Percentiles rank a stretch among this genome's conserved stretches.
These are phyloP conservation scores for Colletotrichum chlorophyti DNA, from an alignment of 2,329 filamentous ascomycete genomes.

Conservation along the genomic window DNA sequence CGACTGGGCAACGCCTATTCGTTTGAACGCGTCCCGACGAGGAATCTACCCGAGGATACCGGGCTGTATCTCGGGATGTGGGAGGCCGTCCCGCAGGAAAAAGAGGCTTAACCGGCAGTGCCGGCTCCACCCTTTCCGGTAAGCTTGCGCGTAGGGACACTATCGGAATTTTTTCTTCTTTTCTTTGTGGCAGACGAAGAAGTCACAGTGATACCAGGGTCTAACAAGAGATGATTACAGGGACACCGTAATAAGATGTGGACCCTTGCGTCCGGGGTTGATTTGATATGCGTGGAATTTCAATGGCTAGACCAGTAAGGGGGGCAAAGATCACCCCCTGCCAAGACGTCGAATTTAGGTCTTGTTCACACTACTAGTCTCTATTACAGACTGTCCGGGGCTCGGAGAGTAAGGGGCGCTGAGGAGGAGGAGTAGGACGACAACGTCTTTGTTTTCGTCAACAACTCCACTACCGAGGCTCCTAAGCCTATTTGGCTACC, in stretches of 20 bases:
- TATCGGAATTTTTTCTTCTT: not conserved
- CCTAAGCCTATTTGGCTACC: not conserved
- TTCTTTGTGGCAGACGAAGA: not conserved
- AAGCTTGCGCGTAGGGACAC: slow-evolving; percentile 19
- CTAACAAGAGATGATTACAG: not conserved
- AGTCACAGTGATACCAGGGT: not conserved
- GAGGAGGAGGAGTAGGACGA: not conserved
- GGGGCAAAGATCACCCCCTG: not conserved
- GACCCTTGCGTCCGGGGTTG: slow-evolving; percentile 3
- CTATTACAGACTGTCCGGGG: too few species aligned
- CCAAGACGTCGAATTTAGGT: not conserved
- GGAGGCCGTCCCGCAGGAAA: slow-evolving; percentile 12
- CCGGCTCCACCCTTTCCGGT: not conserved
- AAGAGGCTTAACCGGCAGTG: slow-evolving; percentile 11
- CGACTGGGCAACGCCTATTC: not conserved
- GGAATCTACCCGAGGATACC: not conserved
- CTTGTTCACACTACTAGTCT: not conserved
- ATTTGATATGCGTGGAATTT: slow-evolving; percentile 8
- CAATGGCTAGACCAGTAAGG: not conserved
- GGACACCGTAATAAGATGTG: too few species aligned
- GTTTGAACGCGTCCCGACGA: not conserved
- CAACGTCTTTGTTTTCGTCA: not conserved
- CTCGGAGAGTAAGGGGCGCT: not conserved
- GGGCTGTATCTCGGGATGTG: slow-evolving; percentile 13
- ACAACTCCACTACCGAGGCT: not conserved